Conservation (phyloP, 2,329 filamentous ascomycete genomes). For the Aspergillus pseudotamarii region DNA sequence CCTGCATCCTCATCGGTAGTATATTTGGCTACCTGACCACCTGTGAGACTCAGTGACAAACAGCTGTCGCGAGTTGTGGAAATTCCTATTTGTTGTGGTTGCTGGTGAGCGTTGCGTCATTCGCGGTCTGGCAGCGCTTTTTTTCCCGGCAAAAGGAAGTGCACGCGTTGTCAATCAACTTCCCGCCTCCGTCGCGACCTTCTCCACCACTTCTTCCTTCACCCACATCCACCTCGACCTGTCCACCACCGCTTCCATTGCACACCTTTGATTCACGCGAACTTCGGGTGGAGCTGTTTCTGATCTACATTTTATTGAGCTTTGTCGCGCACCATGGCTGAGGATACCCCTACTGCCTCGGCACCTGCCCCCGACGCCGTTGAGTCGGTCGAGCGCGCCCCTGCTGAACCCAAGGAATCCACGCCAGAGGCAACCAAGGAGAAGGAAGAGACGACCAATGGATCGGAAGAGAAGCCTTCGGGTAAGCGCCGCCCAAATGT, state of each 20-base stretch:
- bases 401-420: constrained; percentile 30
- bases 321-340: constrained; percentile 41
- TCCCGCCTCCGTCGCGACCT: constrained; percentile 33
- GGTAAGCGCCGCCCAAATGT: constrained; percentile 27
- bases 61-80: background rate
- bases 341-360: constrained; percentile 39
- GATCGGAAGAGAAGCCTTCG: constrained; percentile 31
- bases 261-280: constrained; percentile 17
- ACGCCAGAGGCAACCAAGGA: constrained; percentile 26
- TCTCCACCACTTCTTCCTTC: constrained; percentile 32
- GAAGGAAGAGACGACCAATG: constrained; percentile 29
- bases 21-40: background rate
- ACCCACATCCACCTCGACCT: constrained; percentile 27
- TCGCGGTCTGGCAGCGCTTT: constrained; percentile 21
- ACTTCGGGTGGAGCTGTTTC: constrained; percentile 12
- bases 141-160: constrained; percentile 18
- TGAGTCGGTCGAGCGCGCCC: constrained; percentile 34
- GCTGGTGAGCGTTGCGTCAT: constrained; percentile 26
- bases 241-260: constrained; percentile 22
- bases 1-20: background rate
- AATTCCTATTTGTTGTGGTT: constrained; percentile 15
- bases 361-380: constrained; percentile 31
- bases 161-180: constrained; percentile 32
- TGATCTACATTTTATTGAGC: constrained; percentile 18
- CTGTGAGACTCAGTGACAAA: background rate